Conservation (phyloP, 2,329 filamentous ascomycete species). For the Neofusicoccum laricinum region DNA sequence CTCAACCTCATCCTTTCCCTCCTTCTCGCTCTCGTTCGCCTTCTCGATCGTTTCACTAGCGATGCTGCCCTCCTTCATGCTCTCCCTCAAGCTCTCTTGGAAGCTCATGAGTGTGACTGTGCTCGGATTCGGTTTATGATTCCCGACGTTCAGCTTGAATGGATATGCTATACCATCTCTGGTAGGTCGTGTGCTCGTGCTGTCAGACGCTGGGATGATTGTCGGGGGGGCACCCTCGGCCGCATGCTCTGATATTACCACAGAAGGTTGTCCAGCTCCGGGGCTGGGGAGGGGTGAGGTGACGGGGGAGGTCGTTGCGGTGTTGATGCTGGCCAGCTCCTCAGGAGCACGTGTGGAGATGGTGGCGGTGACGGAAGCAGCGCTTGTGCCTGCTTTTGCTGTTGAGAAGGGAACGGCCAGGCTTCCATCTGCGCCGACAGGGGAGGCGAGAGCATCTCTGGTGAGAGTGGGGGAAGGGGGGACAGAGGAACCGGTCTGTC, state of each 20-base stretch:
- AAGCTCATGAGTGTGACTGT: constrained; percentile 12
- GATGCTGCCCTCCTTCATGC: background rate
- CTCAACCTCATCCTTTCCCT: constrained; percentile 10
- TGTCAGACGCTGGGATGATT: constrained; percentile 46
- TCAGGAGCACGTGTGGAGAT: constrained; percentile 13
- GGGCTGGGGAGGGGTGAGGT: constrained; percentile 13
- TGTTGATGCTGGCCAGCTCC: background rate
- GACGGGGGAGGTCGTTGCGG: background rate
- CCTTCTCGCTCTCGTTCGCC: constrained; percentile 1
- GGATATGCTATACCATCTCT: constrained; percentile 69
- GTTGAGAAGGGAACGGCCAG: background rate
- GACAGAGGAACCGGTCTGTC: constrained; percentile 23
- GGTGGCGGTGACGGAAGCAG: constrained; percentile 8
- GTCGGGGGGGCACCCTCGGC: constrained; percentile 25
- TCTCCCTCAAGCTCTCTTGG: constrained; percentile 4
- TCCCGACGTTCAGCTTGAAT: constrained; percentile 57
- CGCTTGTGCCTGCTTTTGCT: background rate
- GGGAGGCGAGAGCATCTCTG: background rate
- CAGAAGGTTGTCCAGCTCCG: background rate
- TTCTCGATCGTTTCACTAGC: background rate
- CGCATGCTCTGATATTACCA: constrained; percentile 9
- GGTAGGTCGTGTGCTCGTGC: constrained; percentile 61
- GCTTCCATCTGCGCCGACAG: background rate
- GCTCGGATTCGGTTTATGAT: constrained; percentile 14
- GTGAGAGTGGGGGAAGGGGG: constrained; percentile 14